A percentile compares a stretch with the other conserved stretches of the same genome.
These are phyloP conservation scores for Neofusicoccum ribis DNA, from an alignment of 2,329 filamentous ascomycete genomes.

Conservation along the genomic window DNA sequence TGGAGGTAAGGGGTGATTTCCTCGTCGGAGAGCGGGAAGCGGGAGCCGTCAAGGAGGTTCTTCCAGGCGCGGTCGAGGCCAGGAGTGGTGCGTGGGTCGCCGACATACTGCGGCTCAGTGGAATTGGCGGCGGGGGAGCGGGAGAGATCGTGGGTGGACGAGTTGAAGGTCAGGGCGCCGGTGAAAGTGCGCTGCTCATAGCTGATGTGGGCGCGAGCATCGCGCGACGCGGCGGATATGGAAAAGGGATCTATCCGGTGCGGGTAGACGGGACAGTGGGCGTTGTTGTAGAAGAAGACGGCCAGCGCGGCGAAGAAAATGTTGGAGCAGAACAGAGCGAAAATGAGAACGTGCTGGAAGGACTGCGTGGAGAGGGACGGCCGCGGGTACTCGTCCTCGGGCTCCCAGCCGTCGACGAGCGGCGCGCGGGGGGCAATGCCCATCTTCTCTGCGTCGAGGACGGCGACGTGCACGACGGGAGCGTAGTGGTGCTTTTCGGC, in stretches of 20 bases:
- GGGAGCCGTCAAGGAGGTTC: not conserved
- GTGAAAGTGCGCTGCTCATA: conserved; percentile 16
- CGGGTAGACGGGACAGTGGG: conserved; percentile 11
- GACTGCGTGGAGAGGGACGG: conserved; percentile 3
- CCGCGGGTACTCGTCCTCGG: not conserved
- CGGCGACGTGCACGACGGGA: not conserved
- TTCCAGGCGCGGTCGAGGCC: conserved; percentile 19
- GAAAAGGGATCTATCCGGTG: not conserved
- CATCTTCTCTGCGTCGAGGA: conserved; percentile 2
- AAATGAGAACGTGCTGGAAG: conserved; percentile 17
- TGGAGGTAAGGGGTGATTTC: conserved; percentile 5
- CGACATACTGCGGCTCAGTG: not conserved
- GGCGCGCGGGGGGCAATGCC: not conserved
- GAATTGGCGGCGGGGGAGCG: not conserved
- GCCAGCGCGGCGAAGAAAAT: conserved; percentile 11
- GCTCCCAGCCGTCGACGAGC: not conserved
- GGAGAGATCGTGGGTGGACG: not conserved
- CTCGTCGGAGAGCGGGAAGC: conserved; percentile 12
- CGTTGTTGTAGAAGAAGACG: conserved; percentile 16
- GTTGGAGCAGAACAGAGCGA: conserved; percentile 18
- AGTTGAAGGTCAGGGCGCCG: not conserved
- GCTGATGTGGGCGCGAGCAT: conserved; percentile 7
- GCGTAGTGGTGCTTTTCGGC: not conserved
- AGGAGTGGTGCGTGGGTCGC: conserved; percentile 4
- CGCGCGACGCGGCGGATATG: conserved; percentile 1